Base-by-base conservation (phyloP, 345 rosid genomes). In the Cardamine resedifolia region DNA sequence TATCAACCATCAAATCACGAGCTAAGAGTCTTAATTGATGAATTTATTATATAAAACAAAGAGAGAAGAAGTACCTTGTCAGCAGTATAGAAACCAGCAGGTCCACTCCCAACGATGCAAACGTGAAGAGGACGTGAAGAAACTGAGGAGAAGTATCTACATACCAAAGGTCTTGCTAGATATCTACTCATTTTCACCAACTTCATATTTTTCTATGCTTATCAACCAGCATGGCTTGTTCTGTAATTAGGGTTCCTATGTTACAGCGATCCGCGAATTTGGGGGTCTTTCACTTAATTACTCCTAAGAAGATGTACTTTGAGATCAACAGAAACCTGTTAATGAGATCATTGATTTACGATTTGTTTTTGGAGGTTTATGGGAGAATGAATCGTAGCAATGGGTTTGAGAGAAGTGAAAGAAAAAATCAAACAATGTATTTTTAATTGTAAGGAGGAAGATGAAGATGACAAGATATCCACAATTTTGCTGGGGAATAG, bases 51-150 rank as follows among this genome's bases (percentile, higher is more conserved):
- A n/a, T n/a, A 15, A 15, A 27, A 28, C n/a, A 62, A 62, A 52
- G 39, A 31, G 51, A 16, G 39, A 57, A 16, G 7, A 48, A 31
- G 61, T 71, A 89, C 97, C 85, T 89, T 94, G 28, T 91, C 97
- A 24, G 97, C 96, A 16, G 97, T 84, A 69, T 89, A 93, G 79
- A 85, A 86, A 28, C 97, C 97, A 61, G 95, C 96, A 33, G 97
- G 97, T 58, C 98, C 97, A 61, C 92, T 85, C 38, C 97, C 98
- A 47, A 91, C 97, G 18, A 94, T 70, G 61, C 98, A 94, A 57
- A 89, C 91, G 15, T 90, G 89, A 0, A 88, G 64, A 61, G 88
- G 90, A 64, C 66, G 73, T n/a, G 87, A 69, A 41, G 78, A 68
- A 26, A 4, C 71, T 16, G 73, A 73, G n/a, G 90, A 77, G 31